These are phyloP conservation scores for Microbotryum saponariae DNA, from an alignment of 1,284 basidiomycete genomes.

Conservation along the genomic window DNA sequence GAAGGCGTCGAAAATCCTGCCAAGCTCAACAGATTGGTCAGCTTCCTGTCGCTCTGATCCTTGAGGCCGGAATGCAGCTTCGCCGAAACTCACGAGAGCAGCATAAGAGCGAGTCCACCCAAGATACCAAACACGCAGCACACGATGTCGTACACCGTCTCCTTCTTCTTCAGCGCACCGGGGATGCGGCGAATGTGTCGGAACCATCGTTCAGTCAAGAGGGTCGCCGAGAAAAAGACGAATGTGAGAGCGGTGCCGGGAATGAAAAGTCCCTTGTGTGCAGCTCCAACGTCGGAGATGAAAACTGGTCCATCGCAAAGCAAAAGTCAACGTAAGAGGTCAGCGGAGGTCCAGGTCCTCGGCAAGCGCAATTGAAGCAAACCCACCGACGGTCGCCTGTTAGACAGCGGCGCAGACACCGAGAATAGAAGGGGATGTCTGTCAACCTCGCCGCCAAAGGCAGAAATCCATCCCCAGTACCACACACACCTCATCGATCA, in stretches of 20 bases:
- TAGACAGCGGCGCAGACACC: too few relatives aligned
- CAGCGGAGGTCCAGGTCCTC: too few relatives aligned
- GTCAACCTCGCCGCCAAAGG: too few relatives aligned
- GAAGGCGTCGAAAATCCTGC: slow-evolving; percentile 38
- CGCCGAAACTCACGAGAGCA: slow-evolving; percentile 40
- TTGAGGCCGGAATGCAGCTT: too few relatives aligned
- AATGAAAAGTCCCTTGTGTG: slow-evolving; percentile 43
- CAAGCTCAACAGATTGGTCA: background rate
- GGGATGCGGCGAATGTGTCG: slow-evolving; percentile 48
- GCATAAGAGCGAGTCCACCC: slow-evolving; percentile 44
- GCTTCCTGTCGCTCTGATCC: slow-evolving; percentile 19
- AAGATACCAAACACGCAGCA: slow-evolving; percentile 45
- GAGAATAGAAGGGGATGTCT: too few relatives aligned
- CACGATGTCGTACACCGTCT: slow-evolving; percentile 39
- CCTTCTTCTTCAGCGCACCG: slow-evolving; percentile 37
- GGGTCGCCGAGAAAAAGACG: slow-evolving; percentile 41
- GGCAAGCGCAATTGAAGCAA: too few relatives aligned
- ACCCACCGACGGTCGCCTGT: too few relatives aligned
- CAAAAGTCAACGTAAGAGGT: too few relatives aligned
- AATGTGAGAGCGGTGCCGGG: slow-evolving; percentile 38
- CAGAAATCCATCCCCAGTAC: background rate
- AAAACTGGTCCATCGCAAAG: too few relatives aligned
- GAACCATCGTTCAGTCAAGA: slow-evolving; percentile 47
- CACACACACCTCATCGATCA: slow-evolving; percentile 15
- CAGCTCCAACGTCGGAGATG: background rate